phyloP scores from a whole-genome alignment of 805 yeast species.

The Zygotorulaspora chibaensis region DNA sequence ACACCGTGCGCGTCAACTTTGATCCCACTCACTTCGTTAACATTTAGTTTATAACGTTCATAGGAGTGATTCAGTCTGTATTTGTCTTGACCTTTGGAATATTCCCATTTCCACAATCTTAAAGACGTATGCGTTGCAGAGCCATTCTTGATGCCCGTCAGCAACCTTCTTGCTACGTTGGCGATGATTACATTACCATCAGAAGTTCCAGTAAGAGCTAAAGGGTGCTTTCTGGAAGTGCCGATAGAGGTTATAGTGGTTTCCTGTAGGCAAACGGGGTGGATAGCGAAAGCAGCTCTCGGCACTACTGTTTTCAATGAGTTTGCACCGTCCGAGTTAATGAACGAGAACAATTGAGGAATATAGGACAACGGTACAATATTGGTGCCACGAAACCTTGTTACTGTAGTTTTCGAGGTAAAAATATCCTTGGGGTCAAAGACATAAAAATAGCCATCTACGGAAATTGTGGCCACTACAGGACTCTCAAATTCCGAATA shows the following conservation, averaged over 20 bases:
- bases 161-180: slow-evolving; percentile 38
- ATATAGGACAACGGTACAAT: slow-evolving; percentile 29
- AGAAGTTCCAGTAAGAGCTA: slow-evolving; percentile 44
- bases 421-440: slow-evolving; percentile 36
- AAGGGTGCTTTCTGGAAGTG: slow-evolving; percentile 44
- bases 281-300: slow-evolving; percentile 35
- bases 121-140: slow-evolving; percentile 29
- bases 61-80: slow-evolving; percentile 41
- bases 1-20: slow-evolving; percentile 48
- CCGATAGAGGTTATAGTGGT: slow-evolving; percentile 41
- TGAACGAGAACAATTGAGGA: slow-evolving; percentile 37
- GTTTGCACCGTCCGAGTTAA: slow-evolving; percentile 41
- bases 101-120: slow-evolving; percentile 40
- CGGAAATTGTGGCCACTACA: slow-evolving; percentile 35
- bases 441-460: slow-evolving; percentile 41
- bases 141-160: slow-evolving; percentile 35
- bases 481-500: slow-evolving; percentile 35
- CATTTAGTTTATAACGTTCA: slow-evolving; percentile 34
- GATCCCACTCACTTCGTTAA: slow-evolving; percentile 28
- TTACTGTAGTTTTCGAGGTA: slow-evolving; percentile 28
- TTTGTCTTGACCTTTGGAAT: slow-evolving; percentile 35
- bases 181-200: slow-evolving; percentile 46
- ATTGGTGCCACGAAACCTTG: slow-evolving; percentile 34
- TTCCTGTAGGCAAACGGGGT: slow-evolving; percentile 38
- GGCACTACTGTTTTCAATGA: slow-evolving; percentile 37